phyloP scores from a whole-genome alignment of 345 rosid species.

The Lagerstroemia speciosa region DNA sequence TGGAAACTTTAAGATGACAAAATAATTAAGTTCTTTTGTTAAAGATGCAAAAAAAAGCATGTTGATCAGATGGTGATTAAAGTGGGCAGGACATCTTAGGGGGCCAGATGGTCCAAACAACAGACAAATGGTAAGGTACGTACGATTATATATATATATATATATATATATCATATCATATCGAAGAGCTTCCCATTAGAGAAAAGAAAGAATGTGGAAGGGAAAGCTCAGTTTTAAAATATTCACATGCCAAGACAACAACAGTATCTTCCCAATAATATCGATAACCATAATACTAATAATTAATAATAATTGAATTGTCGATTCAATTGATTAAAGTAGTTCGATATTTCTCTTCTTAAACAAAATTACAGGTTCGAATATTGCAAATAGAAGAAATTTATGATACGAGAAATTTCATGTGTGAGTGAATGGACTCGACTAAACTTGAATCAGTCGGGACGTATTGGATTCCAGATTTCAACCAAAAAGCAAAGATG shows the following conservation, averaged over 20 bases:
- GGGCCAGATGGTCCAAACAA: background rate
- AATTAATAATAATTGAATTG: no score
- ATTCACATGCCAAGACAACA: constrained; percentile 10
- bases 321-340: no score
- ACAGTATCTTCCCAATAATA: constrained; percentile 5
- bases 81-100: no score
- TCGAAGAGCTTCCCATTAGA: background rate
- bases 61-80: background rate
- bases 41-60: background rate
- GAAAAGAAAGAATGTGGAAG: constrained; percentile 9
- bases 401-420: no score
- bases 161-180: background rate
- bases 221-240: background rate
- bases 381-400: no score
- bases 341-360: no score
- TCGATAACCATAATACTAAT: background rate
- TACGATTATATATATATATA: background rate
- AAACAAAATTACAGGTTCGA: no score
- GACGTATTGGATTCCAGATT: no score
- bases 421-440: no score
- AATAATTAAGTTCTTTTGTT: no score
- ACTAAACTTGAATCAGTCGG: no score
- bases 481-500: background rate
- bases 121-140: background rate
- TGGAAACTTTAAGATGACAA: background rate